Evolutionary conservation across 352 stramenopile species (phyloP).

Genomic region (Peronospora farinosa): DNA sequence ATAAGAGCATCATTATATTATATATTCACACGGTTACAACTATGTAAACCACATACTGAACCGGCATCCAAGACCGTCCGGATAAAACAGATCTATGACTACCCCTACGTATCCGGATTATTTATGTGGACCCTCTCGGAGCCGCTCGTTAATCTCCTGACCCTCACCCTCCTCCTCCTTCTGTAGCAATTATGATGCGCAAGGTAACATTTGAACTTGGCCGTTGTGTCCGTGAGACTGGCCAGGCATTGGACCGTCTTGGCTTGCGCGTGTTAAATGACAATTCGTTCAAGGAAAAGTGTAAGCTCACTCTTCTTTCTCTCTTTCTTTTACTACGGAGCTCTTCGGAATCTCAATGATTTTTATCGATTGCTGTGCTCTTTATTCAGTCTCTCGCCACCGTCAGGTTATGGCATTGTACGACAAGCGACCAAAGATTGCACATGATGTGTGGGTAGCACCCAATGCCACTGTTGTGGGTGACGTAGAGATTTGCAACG

Average conservation of each 20-base stretch:
- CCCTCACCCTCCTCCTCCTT: conserved; percentile 18
- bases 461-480: conserved; percentile 95
- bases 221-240: conserved; percentile 92
- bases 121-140: conserved; percentile 35
- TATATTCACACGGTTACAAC: not conserved
- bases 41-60: conserved; percentile 1
- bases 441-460: conserved; percentile 91
- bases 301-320: conserved; percentile 33
- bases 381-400: conserved; percentile 83
- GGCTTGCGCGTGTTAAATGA: conserved; percentile 85
- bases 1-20: too few species aligned
- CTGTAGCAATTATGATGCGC: conserved; percentile 63
- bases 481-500: conserved; percentile 91
- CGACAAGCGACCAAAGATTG: conserved; percentile 87
- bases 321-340: too few species aligned
- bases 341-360: not conserved
- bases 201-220: conserved; percentile 88
- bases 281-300: conserved; percentile 87
- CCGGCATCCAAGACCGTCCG: conserved; percentile 9
- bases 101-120: conserved; percentile 7
- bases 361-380: not conserved
- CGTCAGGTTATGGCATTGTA: conserved; percentile 90
- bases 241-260: conserved; percentile 92
- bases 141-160: conserved; percentile 16
- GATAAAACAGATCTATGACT: conserved; percentile 3